phyloP scores from a whole-genome alignment of 495 filamentous ascomycete genomes.

The Penicillium egyptiacum region DNA sequence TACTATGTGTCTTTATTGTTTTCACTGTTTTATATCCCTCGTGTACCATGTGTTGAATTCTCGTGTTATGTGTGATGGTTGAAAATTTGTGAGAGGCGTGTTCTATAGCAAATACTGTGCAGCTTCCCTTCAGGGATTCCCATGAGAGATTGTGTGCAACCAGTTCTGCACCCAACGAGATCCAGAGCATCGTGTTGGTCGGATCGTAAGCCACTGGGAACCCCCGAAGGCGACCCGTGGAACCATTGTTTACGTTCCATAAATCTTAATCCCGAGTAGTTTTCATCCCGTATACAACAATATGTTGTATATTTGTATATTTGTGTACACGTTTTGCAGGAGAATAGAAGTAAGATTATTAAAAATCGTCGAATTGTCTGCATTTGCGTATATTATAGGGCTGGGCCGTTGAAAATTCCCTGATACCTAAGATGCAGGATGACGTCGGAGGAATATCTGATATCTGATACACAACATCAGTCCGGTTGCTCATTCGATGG shows the following conservation, averaged over 20 bases:
- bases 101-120: constrained; percentile 8
- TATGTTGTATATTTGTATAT: too few species aligned
- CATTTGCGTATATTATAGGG: constrained; percentile 10
- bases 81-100: constrained; percentile 8
- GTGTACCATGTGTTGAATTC: constrained; percentile 18
- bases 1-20: constrained; percentile 14
- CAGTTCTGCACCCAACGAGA: constrained; percentile 12
- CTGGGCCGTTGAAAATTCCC: constrained; percentile 15
- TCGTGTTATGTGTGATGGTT: constrained; percentile 16
- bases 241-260: constrained; percentile 18
- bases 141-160: constrained; percentile 19
- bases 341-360: not conserved
- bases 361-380: not conserved
- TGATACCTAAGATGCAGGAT: constrained; percentile 21
- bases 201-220: constrained; percentile 5
- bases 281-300: too few species aligned
- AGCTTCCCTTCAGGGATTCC: constrained; percentile 16
- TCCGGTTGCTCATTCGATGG: constrained; percentile 9
- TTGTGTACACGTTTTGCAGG: not conserved
- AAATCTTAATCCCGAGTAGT: not conserved
- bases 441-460: constrained; percentile 17
- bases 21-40: constrained; percentile 21
- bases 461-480: not conserved
- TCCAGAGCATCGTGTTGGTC: constrained; percentile 1
- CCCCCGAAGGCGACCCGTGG: constrained; percentile 23